Conservation (phyloP, 306 rosid species). For the Pueraria montana region DNA sequence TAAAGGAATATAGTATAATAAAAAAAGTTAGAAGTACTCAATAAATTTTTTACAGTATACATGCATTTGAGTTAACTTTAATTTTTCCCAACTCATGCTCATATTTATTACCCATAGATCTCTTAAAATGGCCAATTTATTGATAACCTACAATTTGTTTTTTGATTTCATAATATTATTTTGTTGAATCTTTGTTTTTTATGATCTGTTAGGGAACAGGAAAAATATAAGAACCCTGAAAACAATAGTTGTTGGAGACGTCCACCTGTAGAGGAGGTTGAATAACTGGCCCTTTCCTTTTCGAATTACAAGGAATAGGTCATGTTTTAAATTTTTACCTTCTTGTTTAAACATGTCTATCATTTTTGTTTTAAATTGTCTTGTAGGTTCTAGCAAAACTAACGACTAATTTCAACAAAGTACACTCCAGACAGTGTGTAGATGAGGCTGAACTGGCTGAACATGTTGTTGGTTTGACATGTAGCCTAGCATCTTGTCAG, state of each 20-base stretch:
- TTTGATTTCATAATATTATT: constrained; percentile 31
- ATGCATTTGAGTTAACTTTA: constrained; percentile 4
- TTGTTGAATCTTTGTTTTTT: constrained; percentile 45
- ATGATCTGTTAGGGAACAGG: constrained; percentile 74
- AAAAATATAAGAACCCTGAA: constrained; percentile 79
- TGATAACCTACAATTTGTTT: constrained; percentile 19
- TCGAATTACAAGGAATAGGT: constrained; percentile 38
- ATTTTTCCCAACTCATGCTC: background rate
- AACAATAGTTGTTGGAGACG: constrained; percentile 73
- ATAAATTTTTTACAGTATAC: background rate
- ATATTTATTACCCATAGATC: background rate
- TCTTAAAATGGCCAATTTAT: constrained; percentile 26
- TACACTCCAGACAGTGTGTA: constrained; percentile 89
- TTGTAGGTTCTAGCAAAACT: constrained; percentile 81
- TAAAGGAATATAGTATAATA: background rate
- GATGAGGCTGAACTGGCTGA: constrained; percentile 98
- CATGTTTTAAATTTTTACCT: constrained; percentile 29
- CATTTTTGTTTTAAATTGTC: constrained; percentile 40
- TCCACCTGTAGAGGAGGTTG: constrained; percentile 94
- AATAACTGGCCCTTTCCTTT: constrained; percentile 40
- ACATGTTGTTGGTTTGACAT: constrained; percentile 91
- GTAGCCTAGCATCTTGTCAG: constrained; percentile 91
- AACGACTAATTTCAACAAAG: constrained; percentile 73
- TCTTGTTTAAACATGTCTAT: constrained; percentile 4
- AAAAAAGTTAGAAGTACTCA: constrained; percentile 16